Conservation (phyloP, 2,329 filamentous ascomycete genomes). For the Scortechinia acanthostroma region DNA sequence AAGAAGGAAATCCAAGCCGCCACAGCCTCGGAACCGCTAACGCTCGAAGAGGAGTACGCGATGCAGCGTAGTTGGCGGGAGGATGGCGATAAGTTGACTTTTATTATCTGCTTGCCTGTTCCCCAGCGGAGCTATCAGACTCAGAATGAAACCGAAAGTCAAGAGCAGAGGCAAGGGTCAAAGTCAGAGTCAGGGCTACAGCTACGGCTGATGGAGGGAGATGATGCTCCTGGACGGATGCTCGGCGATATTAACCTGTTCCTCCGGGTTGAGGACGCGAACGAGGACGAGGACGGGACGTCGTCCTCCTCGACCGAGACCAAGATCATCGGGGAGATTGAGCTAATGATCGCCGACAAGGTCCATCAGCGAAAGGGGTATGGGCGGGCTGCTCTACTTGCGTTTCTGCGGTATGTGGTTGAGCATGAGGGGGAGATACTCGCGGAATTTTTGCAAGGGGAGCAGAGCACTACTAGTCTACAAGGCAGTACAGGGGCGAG, state of each 20-base stretch:
- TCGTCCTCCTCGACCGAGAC: conserved; percentile 9
- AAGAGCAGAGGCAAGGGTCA: no score
- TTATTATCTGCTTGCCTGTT: conserved; percentile 39
- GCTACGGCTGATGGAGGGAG: no score
- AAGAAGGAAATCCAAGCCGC: conserved; percentile 40
- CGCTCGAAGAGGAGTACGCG: conserved; percentile 45
- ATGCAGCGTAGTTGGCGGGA: conserved; percentile 54
- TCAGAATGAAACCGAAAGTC: background rate
- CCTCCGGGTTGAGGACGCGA: conserved; percentile 31
- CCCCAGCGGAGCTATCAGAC: conserved; percentile 3
- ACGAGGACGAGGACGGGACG: conserved; percentile 16
- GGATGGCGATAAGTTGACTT: conserved; percentile 54
- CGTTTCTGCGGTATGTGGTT: conserved; percentile 43
- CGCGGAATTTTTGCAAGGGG: conserved; percentile 24
- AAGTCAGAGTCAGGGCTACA: no score
- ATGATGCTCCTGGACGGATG: conserved; percentile 27
- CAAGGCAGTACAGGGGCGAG: background rate
- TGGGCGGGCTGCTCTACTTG: conserved; percentile 36
- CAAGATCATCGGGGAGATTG: conserved; percentile 43
- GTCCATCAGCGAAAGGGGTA: conserved; percentile 35
- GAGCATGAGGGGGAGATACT: conserved; percentile 29
- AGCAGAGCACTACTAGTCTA: background rate
- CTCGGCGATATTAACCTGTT: conserved; percentile 42
- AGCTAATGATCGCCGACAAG: conserved; percentile 50
- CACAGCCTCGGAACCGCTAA: conserved; percentile 52